A percentile compares a stretch with the other conserved stretches of the same genome.
Conservation (phyloP, 2,329 filamentous ascomycete species). For the Arthrinium phaeospermum region DNA sequence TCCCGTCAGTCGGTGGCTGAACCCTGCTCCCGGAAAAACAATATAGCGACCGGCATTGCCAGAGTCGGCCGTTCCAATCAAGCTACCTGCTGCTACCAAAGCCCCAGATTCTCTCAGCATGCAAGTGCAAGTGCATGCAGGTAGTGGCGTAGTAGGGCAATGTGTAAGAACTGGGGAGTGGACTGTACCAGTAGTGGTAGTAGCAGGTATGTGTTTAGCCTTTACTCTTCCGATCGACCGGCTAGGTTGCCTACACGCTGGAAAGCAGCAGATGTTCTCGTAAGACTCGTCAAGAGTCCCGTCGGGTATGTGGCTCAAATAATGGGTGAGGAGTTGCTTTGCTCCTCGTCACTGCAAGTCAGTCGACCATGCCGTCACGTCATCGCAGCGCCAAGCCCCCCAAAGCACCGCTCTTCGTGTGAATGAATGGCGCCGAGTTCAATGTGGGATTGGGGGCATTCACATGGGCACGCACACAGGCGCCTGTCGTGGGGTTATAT, state of each 20-base stretch:
- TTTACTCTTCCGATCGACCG: no score
- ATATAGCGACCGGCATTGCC: neutral
- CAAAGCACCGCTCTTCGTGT: conserved; percentile 2
- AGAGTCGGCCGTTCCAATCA: neutral
- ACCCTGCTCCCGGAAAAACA: neutral
- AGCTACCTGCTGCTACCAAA: neutral
- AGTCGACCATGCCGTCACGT: neutral
- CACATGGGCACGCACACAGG: neutral
- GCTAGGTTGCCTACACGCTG: neutral
- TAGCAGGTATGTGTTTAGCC: no score
- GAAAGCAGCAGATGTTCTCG: neutral
- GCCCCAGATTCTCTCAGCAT: neutral
- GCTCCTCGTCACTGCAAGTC: neutral
- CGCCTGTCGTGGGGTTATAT: neutral
- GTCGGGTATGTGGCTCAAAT: neutral
- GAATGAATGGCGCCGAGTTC: neutral
- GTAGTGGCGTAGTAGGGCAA: neutral
- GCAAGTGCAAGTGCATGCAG: neutral
- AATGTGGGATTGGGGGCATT: neutral
- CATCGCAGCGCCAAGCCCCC: neutral
- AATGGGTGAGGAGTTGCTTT: neutral
- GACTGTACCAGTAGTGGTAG: no score
- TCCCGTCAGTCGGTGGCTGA: neutral
- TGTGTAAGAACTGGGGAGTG: neutral
- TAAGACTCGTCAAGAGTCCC: neutral